A percentile compares a stretch with the other conserved stretches of the same genome.
These are phyloP conservation scores for Zymoseptoria pseudotritici DNA, from an alignment of 2,329 filamentous ascomycete genomes.

Conservation along the genomic window DNA sequence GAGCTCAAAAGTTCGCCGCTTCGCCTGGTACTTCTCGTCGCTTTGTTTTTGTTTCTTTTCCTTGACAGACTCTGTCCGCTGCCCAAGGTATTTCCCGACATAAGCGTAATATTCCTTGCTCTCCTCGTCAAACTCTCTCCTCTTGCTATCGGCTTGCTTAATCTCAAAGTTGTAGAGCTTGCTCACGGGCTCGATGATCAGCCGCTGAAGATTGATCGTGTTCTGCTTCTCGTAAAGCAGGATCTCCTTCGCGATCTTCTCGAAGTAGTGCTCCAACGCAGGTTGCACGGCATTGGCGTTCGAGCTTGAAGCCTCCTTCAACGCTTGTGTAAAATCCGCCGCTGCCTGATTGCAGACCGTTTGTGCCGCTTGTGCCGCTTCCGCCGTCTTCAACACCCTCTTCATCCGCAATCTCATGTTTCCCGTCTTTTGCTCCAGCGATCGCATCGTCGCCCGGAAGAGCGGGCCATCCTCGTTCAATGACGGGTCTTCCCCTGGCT, in stretches of 20 bases:
- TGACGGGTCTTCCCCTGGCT: constrained; percentile 77
- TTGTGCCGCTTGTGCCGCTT: constrained; percentile 75
- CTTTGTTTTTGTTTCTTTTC: constrained; percentile 94
- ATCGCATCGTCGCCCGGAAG: constrained; percentile 94
- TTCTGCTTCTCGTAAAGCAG: constrained; percentile 80
- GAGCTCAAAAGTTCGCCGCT: constrained; percentile 89
- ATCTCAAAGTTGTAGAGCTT: constrained; percentile 94
- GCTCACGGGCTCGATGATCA: constrained; percentile 88
- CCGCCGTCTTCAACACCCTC: constrained; percentile 89
- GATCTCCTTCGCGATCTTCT: constrained; percentile 91
- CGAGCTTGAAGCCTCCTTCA: constrained; percentile 79
- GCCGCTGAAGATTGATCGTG: constrained; percentile 73
- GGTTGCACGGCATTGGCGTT: constrained; percentile 97
- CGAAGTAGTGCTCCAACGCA: constrained; percentile 94
- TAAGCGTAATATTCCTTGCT: constrained; percentile 98
- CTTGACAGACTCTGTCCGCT: constrained; percentile 90
- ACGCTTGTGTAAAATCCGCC: constrained; percentile 70
- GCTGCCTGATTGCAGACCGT: constrained; percentile 79
- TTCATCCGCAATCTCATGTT: constrained; percentile 94
- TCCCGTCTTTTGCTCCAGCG: constrained; percentile 90
- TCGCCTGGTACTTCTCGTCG: constrained; percentile 91
- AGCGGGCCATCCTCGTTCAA: constrained; percentile 86
- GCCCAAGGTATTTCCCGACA: constrained; percentile 89
- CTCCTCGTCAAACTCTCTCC: constrained; percentile 96
- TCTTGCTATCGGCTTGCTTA: constrained; percentile 94